A percentile compares a stretch with the other conserved stretches of the same genome.
Conservation (phyloP, 768 basidiomycete genomes). For the Strobilomyces echinocephalus region DNA sequence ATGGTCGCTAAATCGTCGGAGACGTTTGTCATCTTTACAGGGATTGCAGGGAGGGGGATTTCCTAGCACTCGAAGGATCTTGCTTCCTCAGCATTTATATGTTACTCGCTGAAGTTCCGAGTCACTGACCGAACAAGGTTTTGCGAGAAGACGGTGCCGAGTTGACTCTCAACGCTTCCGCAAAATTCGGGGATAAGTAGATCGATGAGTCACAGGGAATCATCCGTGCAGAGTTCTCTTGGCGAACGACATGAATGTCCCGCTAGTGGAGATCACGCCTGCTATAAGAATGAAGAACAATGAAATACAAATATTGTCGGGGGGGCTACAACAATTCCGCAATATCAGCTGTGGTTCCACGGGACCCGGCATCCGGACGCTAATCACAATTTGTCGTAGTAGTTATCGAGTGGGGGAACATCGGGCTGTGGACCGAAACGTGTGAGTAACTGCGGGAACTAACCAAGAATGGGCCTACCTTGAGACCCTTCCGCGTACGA, state of each 20-base stretch:
- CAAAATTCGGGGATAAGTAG: background rate
- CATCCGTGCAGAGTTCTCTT: no score
- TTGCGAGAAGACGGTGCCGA: background rate
- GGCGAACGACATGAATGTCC: no score
- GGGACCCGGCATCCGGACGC: background rate
- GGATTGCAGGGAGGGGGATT: background rate
- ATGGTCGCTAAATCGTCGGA: constrained; percentile 25
- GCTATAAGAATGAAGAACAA: background rate
- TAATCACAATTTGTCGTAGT: constrained; percentile 87
- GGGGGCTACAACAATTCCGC: constrained; percentile 15
- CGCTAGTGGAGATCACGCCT: background rate
- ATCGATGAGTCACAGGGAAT: background rate
- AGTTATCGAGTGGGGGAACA: constrained; percentile 79
- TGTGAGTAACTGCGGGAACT: constrained; percentile 5
- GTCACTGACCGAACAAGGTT: constrained; percentile 8
- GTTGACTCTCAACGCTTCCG: background rate
- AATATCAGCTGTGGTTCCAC: constrained; percentile 7
- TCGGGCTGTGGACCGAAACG: constrained; percentile 55
- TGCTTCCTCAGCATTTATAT: constrained; percentile 3
- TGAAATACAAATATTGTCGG: constrained; percentile 10
- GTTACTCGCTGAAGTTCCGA: background rate
- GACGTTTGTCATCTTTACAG: constrained; percentile 13
- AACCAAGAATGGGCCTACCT: constrained; percentile 41
- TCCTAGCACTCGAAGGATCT: background rate
- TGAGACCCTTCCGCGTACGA: constrained; percentile 93